A percentile compares a stretch with the other conserved stretches of the same genome.
phyloP scores from a whole-genome alignment of 2,329 filamentous ascomycete genomes.

The Parafenestella ontariensis region DNA sequence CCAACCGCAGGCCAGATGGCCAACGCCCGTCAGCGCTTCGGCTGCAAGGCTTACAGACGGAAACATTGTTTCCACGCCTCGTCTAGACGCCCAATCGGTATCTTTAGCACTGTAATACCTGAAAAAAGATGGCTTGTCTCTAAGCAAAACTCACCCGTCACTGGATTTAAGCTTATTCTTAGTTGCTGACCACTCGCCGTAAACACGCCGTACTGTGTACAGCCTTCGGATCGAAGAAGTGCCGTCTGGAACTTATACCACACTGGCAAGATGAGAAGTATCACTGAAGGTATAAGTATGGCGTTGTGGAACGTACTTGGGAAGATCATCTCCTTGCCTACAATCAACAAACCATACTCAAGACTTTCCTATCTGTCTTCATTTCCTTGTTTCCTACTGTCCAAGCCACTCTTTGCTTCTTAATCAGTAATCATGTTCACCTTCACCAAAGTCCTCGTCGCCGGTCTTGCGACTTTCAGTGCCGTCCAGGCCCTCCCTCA shows the following conservation, averaged over 20 bases:
- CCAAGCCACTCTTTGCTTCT: conserved; percentile 21
- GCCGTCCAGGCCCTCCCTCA: conserved; percentile 43
- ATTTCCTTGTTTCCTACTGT: conserved; percentile 23
- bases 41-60: conserved; percentile 14
- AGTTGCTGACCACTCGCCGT: conserved; percentile 6
- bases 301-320: conserved; percentile 1
- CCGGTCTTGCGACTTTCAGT: conserved; percentile 38
- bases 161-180: conserved; percentile 19
- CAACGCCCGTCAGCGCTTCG: conserved; percentile 17
- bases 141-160: conserved; percentile 19
- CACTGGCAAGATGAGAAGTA: background rate
- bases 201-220: conserved; percentile 10
- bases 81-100: conserved; percentile 19
- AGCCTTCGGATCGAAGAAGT: conserved; percentile 10
- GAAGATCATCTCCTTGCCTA: conserved; percentile 36
- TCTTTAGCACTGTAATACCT: conserved; percentile 13
- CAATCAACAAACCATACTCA: conserved; percentile 35
- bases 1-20: conserved; percentile 5
- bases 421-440: conserved; percentile 44
- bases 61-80: conserved; percentile 8
- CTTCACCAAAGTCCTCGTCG: conserved; percentile 44
- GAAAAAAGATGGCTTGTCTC: conserved; percentile 16
- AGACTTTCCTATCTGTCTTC: conserved; percentile 25
- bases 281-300: conserved; percentile 36
- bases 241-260: conserved; percentile 10